Evolutionary conservation across 2,329 filamentous ascomycete species (phyloP), one percentile per base, ranked within the genome.

Genomic region (Venturia aucupariae): DNA sequence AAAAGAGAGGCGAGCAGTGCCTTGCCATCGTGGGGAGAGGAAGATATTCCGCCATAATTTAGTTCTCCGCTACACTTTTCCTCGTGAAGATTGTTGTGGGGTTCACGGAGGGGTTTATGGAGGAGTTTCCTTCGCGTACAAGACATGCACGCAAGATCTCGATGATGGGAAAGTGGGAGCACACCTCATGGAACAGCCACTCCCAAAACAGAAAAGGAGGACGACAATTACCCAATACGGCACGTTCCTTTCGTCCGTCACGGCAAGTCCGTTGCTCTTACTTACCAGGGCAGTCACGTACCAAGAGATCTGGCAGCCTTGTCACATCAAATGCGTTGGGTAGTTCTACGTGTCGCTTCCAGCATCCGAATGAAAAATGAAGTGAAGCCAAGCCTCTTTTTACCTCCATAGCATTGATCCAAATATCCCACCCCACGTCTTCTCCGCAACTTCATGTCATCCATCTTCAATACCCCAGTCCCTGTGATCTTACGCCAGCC

Each of bases 321-420:
- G 13, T 32, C 48, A 10, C 48, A 54, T 4, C n/a, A n/a, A n/a
- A n/a, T 30, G 6, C 19, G 48, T 54, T 54, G 48, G 48, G 22
- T 17, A n/a, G n/a, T n/a, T n/a, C n/a, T n/a, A n/a, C n/a, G n/a
- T 17, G 8, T 55, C 51, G 51, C 51, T 57, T 57, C 30, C 51
- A 57, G 51, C 51, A 57, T 35, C 51, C 51, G 51, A 32, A 54
- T n/a, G n/a, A n/a, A n/a, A n/a, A n/a, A n/a, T n/a, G n/a, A n/a
- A n/a, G n/a, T n/a, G n/a, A 24, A 51, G 7, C 46, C 3, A n/a
- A 19, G 6, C 41, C 15, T 44, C 41, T 44, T 44, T n/a, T n/a
- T n/a, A n/a, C n/a, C n/a, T n/a, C n/a, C n/a, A n/a, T n/a, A n/a
- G n/a, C n/a, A n/a, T n/a, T n/a, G n/a, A n/a, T n/a, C n/a, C n/a